Evolutionary conservation across 2,329 filamentous ascomycete species (phyloP).

Genomic region (Cytospora piceicola): DNA sequence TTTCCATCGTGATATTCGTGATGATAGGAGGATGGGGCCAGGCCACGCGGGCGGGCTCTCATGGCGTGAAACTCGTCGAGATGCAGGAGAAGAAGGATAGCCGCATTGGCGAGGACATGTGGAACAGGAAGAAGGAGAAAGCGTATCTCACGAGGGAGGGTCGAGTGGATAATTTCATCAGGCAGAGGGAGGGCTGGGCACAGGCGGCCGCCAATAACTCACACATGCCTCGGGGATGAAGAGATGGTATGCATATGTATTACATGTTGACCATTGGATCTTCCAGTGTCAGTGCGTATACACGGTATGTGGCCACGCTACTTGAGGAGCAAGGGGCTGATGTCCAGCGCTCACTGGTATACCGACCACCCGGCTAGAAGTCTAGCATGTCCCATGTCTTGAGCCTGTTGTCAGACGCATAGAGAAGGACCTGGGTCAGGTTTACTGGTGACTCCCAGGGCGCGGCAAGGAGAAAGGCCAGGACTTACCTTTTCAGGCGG

Average conservation of each 20-base stretch:
- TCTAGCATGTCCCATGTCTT: neutral
- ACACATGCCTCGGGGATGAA: slow-evolving; percentile 20
- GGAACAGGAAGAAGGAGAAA: slow-evolving; percentile 55
- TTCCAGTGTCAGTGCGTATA: too few relatives aligned
- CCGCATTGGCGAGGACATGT: slow-evolving; percentile 65
- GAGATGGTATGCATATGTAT: neutral
- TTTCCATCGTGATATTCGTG: slow-evolving; percentile 71
- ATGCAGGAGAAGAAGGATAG: slow-evolving; percentile 68
- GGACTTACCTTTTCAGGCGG: slow-evolving; percentile 35
- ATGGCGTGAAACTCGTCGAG: slow-evolving; percentile 66
- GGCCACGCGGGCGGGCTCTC: slow-evolving; percentile 67
- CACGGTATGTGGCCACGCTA: neutral
- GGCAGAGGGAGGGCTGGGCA: slow-evolving; percentile 63
- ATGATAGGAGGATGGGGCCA: slow-evolving; percentile 74
- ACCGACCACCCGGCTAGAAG: neutral
- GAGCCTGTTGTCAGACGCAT: too few relatives aligned
- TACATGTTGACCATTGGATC: neutral
- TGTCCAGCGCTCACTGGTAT: neutral
- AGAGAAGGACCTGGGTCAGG: neutral
- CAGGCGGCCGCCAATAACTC: slow-evolving; percentile 28
- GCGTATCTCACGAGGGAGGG: slow-evolving; percentile 61
- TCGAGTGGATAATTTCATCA: slow-evolving; percentile 77
- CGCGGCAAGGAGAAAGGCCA: neutral
- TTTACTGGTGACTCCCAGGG: neutral
- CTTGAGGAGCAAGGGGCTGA: neutral